Evolutionary conservation across 2,329 filamentous ascomycete species (phyloP).

Genomic region (Ceratocystis variospora): DNA sequence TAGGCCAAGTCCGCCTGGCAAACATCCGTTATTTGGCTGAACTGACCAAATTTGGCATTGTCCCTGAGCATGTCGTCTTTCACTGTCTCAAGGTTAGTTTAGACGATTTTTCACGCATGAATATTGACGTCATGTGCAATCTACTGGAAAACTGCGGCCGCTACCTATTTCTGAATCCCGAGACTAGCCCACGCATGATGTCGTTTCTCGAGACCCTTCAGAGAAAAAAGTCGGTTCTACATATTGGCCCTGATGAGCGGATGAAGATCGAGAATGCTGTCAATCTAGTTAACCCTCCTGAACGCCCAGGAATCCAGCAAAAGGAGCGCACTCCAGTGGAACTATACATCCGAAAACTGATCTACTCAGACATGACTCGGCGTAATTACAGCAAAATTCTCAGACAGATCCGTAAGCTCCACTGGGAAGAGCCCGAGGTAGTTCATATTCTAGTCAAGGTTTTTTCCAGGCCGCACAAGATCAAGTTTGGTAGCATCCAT

Average conservation of each 20-base stretch:
- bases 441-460: slow-evolving; percentile 72
- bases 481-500: slow-evolving; percentile 95
- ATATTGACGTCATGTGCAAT: slow-evolving; percentile 96
- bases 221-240: slow-evolving; percentile 89
- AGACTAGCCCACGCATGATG: slow-evolving; percentile 83
- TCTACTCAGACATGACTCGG: slow-evolving; percentile 89
- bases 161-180: slow-evolving; percentile 80
- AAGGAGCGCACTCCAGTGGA: slow-evolving; percentile 93
- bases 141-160: slow-evolving; percentile 91
- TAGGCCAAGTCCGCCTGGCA: slow-evolving; percentile 81
- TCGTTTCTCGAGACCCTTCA: slow-evolving; percentile 91
- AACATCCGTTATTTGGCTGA: slow-evolving; percentile 98
- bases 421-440: slow-evolving; percentile 91
- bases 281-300: slow-evolving; percentile 93
- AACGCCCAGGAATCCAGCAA: slow-evolving; percentile 85
- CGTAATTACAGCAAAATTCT: slow-evolving; percentile 86
- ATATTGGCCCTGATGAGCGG: slow-evolving; percentile 86
- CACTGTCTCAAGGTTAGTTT: slow-evolving; percentile 95
- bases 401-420: slow-evolving; percentile 85
- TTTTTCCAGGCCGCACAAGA: slow-evolving; percentile 90
- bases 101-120: slow-evolving; percentile 96
- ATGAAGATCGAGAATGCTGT: slow-evolving; percentile 98
- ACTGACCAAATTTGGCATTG: slow-evolving; percentile 93
- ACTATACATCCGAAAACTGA: slow-evolving; percentile 77
- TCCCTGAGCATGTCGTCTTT: slow-evolving; percentile 96